These are phyloP conservation scores for Ricinus communis DNA, from an alignment of 345 rosid species.

Conservation along the genomic window DNA sequence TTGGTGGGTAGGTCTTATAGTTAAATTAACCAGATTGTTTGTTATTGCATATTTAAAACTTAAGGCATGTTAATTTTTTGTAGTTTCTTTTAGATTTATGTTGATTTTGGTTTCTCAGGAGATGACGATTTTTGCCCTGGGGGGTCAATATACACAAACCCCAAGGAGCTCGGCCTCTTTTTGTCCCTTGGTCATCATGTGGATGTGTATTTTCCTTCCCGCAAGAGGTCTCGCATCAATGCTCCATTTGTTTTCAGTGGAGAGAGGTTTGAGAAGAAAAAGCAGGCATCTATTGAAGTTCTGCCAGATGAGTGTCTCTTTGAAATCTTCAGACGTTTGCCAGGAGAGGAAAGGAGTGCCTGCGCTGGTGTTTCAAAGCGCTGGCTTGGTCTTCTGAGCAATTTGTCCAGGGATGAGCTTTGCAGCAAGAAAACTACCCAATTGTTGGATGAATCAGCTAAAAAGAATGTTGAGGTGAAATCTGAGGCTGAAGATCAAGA, in stretches of 20 bases:
- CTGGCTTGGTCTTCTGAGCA: slow-evolving; percentile 80
- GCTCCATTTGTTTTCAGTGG: slow-evolving; percentile 64
- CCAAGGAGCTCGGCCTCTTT: slow-evolving; percentile 67
- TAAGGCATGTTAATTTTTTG: neutral
- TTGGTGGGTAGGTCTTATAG: too few species aligned
- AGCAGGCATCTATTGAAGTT: slow-evolving; percentile 61
- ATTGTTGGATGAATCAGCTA: slow-evolving; percentile 11
- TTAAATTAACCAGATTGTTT: too few species aligned
- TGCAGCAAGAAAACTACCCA: slow-evolving; percentile 22
- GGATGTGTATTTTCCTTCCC: slow-evolving; percentile 65
- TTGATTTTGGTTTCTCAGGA: slow-evolving; percentile 37
- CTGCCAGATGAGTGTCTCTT: slow-evolving; percentile 94
- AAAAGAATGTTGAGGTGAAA: slow-evolving; percentile 21
- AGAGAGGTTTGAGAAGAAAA: slow-evolving; percentile 51
- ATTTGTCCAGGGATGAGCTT: slow-evolving; percentile 59
- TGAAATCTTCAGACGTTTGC: slow-evolving; percentile 75
- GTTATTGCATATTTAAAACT: too few species aligned
- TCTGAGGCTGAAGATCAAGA: slow-evolving; percentile 30
- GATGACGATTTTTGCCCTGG: slow-evolving; percentile 67
- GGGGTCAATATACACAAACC: slow-evolving; percentile 69
- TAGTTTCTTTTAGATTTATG: neutral
- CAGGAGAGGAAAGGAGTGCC: slow-evolving; percentile 71
- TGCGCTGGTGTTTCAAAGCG: slow-evolving; percentile 83
- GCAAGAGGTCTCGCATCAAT: slow-evolving; percentile 72
- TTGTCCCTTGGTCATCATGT: slow-evolving; percentile 61